Base-by-base conservation (phyloP, 345 rosid genomes). In the Eucalyptus marginata region DNA sequence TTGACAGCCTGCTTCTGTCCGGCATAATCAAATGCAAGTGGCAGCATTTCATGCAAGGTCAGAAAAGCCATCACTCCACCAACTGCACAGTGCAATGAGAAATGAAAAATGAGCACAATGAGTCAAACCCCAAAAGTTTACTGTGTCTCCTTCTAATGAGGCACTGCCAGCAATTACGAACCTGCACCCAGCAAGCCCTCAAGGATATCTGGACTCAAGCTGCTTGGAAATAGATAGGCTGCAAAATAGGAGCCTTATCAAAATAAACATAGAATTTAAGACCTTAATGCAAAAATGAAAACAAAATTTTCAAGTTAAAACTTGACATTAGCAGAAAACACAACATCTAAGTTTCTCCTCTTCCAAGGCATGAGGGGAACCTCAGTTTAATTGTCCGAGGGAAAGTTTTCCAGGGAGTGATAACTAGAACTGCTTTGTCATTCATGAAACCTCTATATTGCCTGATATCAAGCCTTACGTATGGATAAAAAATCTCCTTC, bases 41-140 rank as follows among this genome's bases (percentile, higher is more conserved):
- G 99, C 87, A 98, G 95, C 99, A 98, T 97, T 90, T 97, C 99
- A 80, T 98, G 99, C 90, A 98, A 93, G 43, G 99, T 98, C 43
- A 98, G 94, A 93, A 98, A 98, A 50, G 99, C 99, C 99, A 98
- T 98, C 88, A 98, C 98, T 88, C 99, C 99, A 90, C 99, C 99
- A 92, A 98, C 99, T 98, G 96, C 14, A 88, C 91, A 86, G 64
- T 88, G 86, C 49, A 88, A 86, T 83, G 90, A 68, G 85, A 71
- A 25, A 49, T 51, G 87, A 49, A 25, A 56, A 49, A 52, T 24
- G 49, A 43, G 87, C 84, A 20, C 12, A 43, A 50, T 59, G 44
- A 44, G 59, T 86, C 31, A 83, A 50, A 43, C 58, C 71, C 68
- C 49, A 27, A 17, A 40, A 83, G 87, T 64, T 76, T 40, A 88